Evolutionary conservation across 2,329 filamentous ascomycete genomes (phyloP).

Genomic region (Botrytis elliptica): DNA sequence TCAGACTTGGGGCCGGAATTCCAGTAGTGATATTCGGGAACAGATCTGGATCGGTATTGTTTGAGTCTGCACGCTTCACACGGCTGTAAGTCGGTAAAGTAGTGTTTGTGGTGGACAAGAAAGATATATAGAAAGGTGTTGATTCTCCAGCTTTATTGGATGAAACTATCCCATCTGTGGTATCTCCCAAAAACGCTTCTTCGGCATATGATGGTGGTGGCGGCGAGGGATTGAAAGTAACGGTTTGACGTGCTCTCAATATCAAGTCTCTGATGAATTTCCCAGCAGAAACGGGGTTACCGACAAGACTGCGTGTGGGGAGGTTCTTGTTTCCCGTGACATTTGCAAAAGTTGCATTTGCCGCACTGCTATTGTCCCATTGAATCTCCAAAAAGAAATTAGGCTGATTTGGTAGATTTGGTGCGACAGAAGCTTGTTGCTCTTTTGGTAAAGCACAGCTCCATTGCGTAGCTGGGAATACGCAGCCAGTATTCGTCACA

Average conservation of each 20-base stretch:
- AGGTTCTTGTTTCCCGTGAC: slow-evolving; percentile 34
- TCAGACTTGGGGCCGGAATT: slow-evolving; percentile 63
- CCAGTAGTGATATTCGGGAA: slow-evolving; percentile 48
- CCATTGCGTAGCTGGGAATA: slow-evolving; percentile 73
- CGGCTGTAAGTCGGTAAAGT: slow-evolving; percentile 35
- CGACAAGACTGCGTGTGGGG: slow-evolving; percentile 29
- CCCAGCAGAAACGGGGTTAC: slow-evolving; percentile 39
- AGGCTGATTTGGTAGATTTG: slow-evolving; percentile 67
- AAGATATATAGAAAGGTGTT: slow-evolving; percentile 84
- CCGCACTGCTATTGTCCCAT: slow-evolving; percentile 59
- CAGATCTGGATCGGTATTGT: slow-evolving; percentile 21
- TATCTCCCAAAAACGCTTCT: slow-evolving; percentile 78
- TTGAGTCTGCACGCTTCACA: slow-evolving; percentile 24
- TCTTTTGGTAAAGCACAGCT: slow-evolving; percentile 83
- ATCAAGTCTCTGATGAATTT: slow-evolving; percentile 36
- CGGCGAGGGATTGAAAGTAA: slow-evolving; percentile 46
- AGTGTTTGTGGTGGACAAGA: slow-evolving; percentile 52
- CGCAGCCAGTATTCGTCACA: slow-evolving; percentile 64
- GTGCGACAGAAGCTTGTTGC: slow-evolving; percentile 61
- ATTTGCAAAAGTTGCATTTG: slow-evolving; percentile 45
- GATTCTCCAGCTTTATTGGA: slow-evolving; percentile 75
- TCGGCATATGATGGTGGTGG: slow-evolving; percentile 54
- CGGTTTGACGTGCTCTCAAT: slow-evolving; percentile 38
- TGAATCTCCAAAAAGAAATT: slow-evolving; percentile 79
- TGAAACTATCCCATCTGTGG: slow-evolving; percentile 70